Base-by-base conservation (phyloP, 2,329 filamentous ascomycete genomes). In the Colletotrichum viniferum region DNA sequence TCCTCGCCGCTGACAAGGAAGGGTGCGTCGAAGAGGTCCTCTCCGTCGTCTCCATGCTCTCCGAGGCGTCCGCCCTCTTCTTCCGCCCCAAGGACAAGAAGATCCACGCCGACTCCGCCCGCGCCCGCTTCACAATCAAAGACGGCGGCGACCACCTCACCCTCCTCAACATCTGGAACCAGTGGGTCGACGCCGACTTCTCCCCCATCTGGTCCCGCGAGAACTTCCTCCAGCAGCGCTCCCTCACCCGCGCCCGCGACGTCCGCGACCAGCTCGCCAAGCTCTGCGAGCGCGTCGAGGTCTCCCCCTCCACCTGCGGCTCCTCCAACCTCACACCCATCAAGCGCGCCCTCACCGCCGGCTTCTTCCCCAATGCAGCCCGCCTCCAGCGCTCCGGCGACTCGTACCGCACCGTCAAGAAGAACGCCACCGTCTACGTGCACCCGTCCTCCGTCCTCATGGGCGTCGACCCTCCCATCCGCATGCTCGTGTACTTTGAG, bases 21-120 rank as follows among this genome's bases (percentile, higher is more conserved):
- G 94, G 94, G n/a, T 98, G 96, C 79, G 95, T 98, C 0, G 95
- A 98, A 75, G 97, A 99, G 84, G 92, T 98, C 1, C 87, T 99
- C 18, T 96, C 94, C 0, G 95, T 98, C 64, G 95, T 98, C n/a
- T 92, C 96, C 56, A 98, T 98, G 95, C 90, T 98, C 1, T 92
- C 94, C 76, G 97, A 98, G 85, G 92, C 95, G 3, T 95, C 94
- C 5, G 93, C 96, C 0, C 90, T 99, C 7, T 99, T 98, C 88
- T 98, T 97, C 89, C 91, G 96, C 0, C 96, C 97, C 24, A 98
- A 98, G 82, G 96, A 99, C 86, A 98, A 98, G 88, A 98, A 98
- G 83, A 94, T 98, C 32, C 95, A 98, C 81, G 97, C 97, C 14
- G 96, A 99, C 83, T 95, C 94, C 77, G 97, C 97, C 0, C 92